Evolutionary conservation across 805 yeast genomes (phyloP).

Genomic region (Candida krabiensis): DNA sequence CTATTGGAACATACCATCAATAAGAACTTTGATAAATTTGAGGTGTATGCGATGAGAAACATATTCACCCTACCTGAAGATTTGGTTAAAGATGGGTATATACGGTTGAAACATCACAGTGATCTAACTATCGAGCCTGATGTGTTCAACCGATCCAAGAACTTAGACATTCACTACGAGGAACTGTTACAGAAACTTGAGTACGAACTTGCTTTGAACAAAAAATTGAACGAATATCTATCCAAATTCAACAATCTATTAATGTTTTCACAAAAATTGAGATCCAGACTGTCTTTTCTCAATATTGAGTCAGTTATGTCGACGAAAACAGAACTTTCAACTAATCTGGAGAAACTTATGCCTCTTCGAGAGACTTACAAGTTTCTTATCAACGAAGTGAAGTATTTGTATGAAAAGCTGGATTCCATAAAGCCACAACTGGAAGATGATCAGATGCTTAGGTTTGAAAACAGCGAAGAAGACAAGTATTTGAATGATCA

Average conservation of each 20-base stretch:
- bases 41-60: constrained; percentile 76
- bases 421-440: constrained; percentile 12
- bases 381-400: constrained; percentile 26
- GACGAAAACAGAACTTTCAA: constrained; percentile 3
- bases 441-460: constrained; percentile 8
- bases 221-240: constrained; percentile 39
- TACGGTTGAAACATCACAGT: constrained; percentile 68
- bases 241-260: constrained; percentile 38
- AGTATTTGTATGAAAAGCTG: constrained; percentile 19
- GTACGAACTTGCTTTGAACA: constrained; percentile 44
- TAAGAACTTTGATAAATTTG: constrained; percentile 81
- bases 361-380: constrained; percentile 30
- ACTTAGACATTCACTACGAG: constrained; percentile 23
- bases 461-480: constrained; percentile 15
- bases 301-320: constrained; percentile 8
- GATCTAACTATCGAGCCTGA: constrained; percentile 36
- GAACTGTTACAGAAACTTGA: constrained; percentile 39
- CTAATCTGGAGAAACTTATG: constrained; percentile 15
- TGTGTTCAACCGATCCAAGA: constrained; percentile 16
- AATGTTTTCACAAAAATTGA: constrained; percentile 25
- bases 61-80: constrained; percentile 69
- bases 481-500: constrained; percentile 22
- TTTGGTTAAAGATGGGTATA: constrained; percentile 61
- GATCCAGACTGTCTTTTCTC: constrained; percentile 11
- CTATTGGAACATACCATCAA: constrained; percentile 74